Evolutionary conservation across 306 rosid species (phyloP).

Genomic region (Corylus avellana): DNA sequence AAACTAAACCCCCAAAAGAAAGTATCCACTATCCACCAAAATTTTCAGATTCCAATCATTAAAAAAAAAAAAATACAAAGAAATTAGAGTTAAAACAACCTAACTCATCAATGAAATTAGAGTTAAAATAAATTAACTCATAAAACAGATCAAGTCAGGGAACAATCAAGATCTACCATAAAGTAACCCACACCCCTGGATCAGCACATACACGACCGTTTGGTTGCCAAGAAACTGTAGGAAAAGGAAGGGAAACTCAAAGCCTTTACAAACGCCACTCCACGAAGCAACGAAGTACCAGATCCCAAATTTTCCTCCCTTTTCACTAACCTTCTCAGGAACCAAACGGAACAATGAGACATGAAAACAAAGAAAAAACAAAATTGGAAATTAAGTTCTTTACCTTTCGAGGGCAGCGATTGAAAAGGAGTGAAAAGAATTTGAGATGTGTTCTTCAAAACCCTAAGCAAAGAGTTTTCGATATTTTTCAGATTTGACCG

Average conservation of each 20-base stretch:
- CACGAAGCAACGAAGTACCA: background rate
- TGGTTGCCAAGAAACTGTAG: background rate
- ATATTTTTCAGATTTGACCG: slow-evolving; percentile 32
- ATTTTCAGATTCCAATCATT: background rate
- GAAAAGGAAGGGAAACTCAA: background rate
- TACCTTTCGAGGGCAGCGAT: slow-evolving; percentile 37
- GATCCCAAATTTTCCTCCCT: slow-evolving; percentile 32
- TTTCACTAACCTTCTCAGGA: slow-evolving; percentile 5
- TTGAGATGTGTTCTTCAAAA: slow-evolving; percentile 30
- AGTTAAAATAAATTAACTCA: slow-evolving; percentile 1
- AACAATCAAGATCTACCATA: slow-evolving; percentile 40
- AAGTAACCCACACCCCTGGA: slow-evolving; percentile 6
- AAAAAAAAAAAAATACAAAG: background rate
- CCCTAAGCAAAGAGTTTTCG: slow-evolving; percentile 39
- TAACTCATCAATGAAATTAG: background rate
- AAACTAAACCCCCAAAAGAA: background rate
- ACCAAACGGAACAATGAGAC: slow-evolving; percentile 9
- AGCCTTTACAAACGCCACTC: background rate
- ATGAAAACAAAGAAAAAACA: background rate
- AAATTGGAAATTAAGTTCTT: background rate
- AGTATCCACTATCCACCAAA: background rate
- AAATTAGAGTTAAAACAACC: background rate
- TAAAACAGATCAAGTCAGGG: slow-evolving; percentile 10
- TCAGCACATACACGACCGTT: slow-evolving; percentile 1
- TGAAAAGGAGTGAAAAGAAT: background rate